Conservation (phyloP, 306 rosid genomes). For the Comarum palustre region DNA sequence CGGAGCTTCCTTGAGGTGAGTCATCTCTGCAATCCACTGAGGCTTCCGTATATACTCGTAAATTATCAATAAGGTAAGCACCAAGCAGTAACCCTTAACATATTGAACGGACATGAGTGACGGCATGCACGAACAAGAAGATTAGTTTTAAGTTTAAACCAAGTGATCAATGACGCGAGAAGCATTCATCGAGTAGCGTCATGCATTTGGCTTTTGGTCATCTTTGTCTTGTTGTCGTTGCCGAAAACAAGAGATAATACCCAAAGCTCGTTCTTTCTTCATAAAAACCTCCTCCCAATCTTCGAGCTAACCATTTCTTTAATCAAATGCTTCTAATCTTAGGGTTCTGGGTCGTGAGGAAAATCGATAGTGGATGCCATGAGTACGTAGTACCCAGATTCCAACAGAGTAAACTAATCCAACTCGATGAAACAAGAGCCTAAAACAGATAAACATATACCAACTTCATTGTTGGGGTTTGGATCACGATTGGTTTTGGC, state of each 20-base stretch:
- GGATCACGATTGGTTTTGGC: slow-evolving; percentile 13
- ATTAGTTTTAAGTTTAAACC: neutral
- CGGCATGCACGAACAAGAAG: neutral
- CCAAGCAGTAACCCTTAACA: neutral
- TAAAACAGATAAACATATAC: neutral
- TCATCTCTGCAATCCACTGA: too few relatives aligned
- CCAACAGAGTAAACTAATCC: slow-evolving; percentile 18
- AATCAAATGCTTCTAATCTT: slow-evolving; percentile 18
- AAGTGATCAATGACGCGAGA: slow-evolving; percentile 1
- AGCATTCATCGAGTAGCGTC: slow-evolving; percentile 8
- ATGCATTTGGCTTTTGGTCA: slow-evolving; percentile 2
- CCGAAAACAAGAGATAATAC: slow-evolving; percentile 43
- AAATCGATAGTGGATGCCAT: slow-evolving; percentile 46
- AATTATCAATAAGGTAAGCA: too few relatives aligned
- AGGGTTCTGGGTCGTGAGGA: slow-evolving; percentile 30
- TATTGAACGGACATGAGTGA: neutral
- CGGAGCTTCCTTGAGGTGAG: too few relatives aligned
- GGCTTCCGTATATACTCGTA: too few relatives aligned
- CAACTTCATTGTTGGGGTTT: slow-evolving; percentile 23
- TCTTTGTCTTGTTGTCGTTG: slow-evolving; percentile 37
- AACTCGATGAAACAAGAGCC: neutral
- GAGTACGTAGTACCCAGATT: slow-evolving; percentile 36
- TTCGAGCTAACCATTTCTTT: neutral
- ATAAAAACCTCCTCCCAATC: slow-evolving; percentile 11
- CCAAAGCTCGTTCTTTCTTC: slow-evolving; percentile 33